Base-by-base conservation (phyloP, 768 basidiomycete species). In the Serendipita sp. region DNA sequence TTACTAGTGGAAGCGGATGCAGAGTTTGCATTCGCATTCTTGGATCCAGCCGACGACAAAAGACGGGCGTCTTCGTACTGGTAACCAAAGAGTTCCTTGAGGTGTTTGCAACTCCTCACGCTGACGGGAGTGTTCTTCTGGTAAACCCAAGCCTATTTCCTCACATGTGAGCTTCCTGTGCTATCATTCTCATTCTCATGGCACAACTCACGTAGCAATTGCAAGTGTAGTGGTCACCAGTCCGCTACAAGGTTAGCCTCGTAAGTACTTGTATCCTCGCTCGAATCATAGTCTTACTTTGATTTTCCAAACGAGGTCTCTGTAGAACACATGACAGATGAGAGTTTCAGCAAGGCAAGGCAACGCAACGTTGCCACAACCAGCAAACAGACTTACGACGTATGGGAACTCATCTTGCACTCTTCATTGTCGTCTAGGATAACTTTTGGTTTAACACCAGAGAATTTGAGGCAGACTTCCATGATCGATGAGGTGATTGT, bases 401-500 rank as follows among this genome's bases (percentile, higher is more conserved):
- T 72, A 64, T 71, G 70, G 0, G 80, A 81, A 51, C 72, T 76
- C 18, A 79, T 77, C 65, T 80, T 78, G 34, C 71, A 72, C 65
- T 80, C 78, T 46, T 80, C 78, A 4, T 81, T 81, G 64, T 82
- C 81, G 34, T 67, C 69, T 2, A 83, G 69, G 58, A 73, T 64
- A 7, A 79, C 76, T 35, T 78, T 78, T 38, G 81, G 82, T 69
- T 78, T 78, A 64, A 81, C 71, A 13, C 81, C 81, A 67, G 78
- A 75, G 62, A 83, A 82, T 69, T 77, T 77, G 60, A 75, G 76
- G 18, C 82, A 77, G n/a, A 53, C n/a, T 24, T 53, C 8, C 48
- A 53, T 53, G 48, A n/a, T n/a, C 24, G 24, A 24, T 24, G 1
- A 2, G 37, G 56, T 30, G 16, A 38, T 32, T 10, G 18, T 60